Evolutionary conservation across 495 filamentous ascomycete genomes (phyloP).

Genomic region (Filosporella fistucella): DNA sequence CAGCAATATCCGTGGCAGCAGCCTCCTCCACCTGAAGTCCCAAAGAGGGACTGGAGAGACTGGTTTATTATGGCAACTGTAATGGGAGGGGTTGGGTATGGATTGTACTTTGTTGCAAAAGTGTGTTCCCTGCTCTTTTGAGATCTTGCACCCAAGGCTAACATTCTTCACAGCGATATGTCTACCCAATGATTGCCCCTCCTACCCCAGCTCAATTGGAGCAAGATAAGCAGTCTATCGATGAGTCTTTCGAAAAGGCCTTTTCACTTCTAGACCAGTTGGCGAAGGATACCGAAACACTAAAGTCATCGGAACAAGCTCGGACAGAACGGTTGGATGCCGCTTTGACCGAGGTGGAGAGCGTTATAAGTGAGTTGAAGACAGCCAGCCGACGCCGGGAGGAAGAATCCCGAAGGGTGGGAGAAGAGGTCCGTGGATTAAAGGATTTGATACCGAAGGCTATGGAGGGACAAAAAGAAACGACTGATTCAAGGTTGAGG

Average conservation of each 20-base stretch:
- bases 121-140: conserved; percentile 31
- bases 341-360: conserved; percentile 79
- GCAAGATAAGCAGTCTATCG: conserved; percentile 86
- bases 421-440: conserved; percentile 80
- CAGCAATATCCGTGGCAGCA: conserved; percentile 66
- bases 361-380: conserved; percentile 75
- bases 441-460: conserved; percentile 84
- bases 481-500: conserved; percentile 71
- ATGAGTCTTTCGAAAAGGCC: conserved; percentile 85
- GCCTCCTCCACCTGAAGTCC: conserved; percentile 61
- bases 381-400: conserved; percentile 71
- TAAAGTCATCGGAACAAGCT: conserved; percentile 80
- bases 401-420: conserved; percentile 76
- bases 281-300: conserved; percentile 75
- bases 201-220: conserved; percentile 91
- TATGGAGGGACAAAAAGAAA: conserved; percentile 79
- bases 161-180: conserved; percentile 63
- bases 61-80: conserved; percentile 98
- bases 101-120: conserved; percentile 83
- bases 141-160: conserved; percentile 4
- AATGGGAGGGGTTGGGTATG: conserved; percentile 79
- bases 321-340: conserved; percentile 82
- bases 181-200: conserved; percentile 84
- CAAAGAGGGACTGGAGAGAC: conserved; percentile 91
- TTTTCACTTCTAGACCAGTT: conserved; percentile 91